Base-by-base conservation (phyloP, 2,329 filamentous ascomycete species). In the Verticillium isaacii region DNA sequence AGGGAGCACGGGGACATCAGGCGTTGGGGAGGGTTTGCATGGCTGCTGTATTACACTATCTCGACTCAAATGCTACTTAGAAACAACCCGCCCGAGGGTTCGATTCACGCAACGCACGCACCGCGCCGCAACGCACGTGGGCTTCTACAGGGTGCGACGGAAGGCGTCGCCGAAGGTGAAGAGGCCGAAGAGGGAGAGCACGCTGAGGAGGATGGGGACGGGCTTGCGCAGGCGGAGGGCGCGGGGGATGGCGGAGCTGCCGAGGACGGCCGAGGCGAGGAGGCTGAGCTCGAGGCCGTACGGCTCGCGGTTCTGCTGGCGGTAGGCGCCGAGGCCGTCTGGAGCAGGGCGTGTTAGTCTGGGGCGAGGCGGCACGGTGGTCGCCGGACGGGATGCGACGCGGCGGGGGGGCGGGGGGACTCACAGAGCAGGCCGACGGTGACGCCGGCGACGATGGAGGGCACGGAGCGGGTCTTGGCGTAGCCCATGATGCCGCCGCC, bases 251-350 rank as follows among this genome's bases (percentile, higher is more conserved):
- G 91, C 90, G 52, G 90, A 90, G 23, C 92, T 93, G 52, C 84
- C 94, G 39, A 99, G 84, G 32, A 98, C 79, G n/a, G 92, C 70
- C 0, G 92, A 96, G 5, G 95, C 95, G 54, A 97, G 81, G 11
- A 99, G 83, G n/a, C 90, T 91, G 54, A 97, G 80, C 77, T 98
- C 95, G 68, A 96, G 79, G 65, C 94, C 95, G 74, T 95, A 97
- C 3, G 90, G 74, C 73, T 92, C 84, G 64, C 84, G 81, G 69
- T 87, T 88, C 69, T 89, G 88, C 65, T 97, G 88, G 63, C 93
- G 90, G 71, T 91, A 88, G 66, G 90, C 93, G 65, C 92, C 92
- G 54, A 97, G 80, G 29, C 87, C 88, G 77, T 99, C 84, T 86
- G 65, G 25, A 9, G 34, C 36, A 23, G 8, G 32, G 4, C 29